Evolutionary conservation across 345 rosid species (phyloP), one percentile per base, ranked within the genome.

Genomic region (Syzygium oleosum): DNA sequence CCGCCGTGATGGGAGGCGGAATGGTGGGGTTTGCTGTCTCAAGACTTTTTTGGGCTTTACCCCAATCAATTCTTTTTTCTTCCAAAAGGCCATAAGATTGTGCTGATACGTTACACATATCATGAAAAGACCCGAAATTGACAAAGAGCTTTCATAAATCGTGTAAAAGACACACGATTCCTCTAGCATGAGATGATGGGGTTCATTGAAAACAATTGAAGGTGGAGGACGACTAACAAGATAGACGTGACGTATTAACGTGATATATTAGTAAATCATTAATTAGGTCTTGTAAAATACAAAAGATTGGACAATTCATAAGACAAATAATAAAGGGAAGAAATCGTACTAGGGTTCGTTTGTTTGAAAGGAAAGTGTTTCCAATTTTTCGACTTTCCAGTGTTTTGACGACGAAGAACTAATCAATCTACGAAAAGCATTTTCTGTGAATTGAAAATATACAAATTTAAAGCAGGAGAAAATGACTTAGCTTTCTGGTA

Each of bases 141-240:
- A 1, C 1, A 1, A 59, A 59, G 27, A 59, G 1, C 1, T 59
- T 59, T 59, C 46, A 43, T 43, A 27, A 25, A 59, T 25, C 12
- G 27, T 25, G 15, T 59, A 25, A 25, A 58, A 11, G 65, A 58
- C 29, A 21, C 22, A 3, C 58, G 4, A 8, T 55, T 55, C 58
- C 58, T 55, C 23, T 55, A 55, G 58, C 3, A 51, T 58, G 63
- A 58, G 29, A 43, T 43, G 46, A 43, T 43, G 46, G 12, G 25
- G 29, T 58, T 58, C 29, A 58, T 58, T 58, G 29, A 58, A 58
- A 58, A 58, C 25, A 25, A 58, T 25, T 58, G 12, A 58, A 58
- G 2, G 5, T 58, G 25, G 2, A 25, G 14, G n/a, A 0, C 27
- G 27, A 1, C 27, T 12, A 29, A 58, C 27, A 4, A 5, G 15